Conservation (phyloP, 1,284 basidiomycete species). For the Rhodotorula sp. region DNA sequence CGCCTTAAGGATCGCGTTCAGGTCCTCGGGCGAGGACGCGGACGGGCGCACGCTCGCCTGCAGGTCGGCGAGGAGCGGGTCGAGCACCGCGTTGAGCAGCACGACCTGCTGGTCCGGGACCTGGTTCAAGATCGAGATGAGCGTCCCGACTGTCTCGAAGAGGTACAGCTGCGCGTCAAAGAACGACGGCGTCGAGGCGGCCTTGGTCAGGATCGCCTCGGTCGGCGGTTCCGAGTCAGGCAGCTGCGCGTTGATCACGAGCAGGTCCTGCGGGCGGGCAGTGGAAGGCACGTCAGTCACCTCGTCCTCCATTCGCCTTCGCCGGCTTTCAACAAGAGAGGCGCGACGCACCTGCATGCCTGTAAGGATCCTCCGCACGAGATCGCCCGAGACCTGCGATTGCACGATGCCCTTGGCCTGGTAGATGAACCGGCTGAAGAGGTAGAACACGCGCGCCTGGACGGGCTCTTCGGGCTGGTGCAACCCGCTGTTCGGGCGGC, state of each 20-base stretch:
- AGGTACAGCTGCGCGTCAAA: slow-evolving; percentile 95
- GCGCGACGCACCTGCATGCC: slow-evolving; percentile 60
- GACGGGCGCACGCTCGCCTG: slow-evolving; percentile 55
- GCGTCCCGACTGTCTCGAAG: slow-evolving; percentile 86
- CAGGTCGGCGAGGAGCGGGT: slow-evolving; percentile 61
- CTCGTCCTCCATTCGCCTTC: too few species aligned
- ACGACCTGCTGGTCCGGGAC: slow-evolving; percentile 68
- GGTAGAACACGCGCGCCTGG: slow-evolving; percentile 82
- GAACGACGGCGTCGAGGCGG: slow-evolving; percentile 67
- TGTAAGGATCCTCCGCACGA: slow-evolving; percentile 71
- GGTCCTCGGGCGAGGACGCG: slow-evolving; percentile 63
- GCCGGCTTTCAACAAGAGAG: background rate
- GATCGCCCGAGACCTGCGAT: slow-evolving; percentile 57
- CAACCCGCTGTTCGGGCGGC: slow-evolving; percentile 68
- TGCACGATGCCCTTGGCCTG: slow-evolving; percentile 77
- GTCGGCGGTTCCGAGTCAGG: slow-evolving; percentile 57
- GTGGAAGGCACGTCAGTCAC: background rate
- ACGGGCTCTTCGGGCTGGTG: slow-evolving; percentile 74
- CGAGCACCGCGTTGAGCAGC: slow-evolving; percentile 60
- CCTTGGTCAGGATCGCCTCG: slow-evolving; percentile 69
- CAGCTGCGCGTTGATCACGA: slow-evolving; percentile 56
- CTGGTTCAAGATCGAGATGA: slow-evolving; percentile 73
- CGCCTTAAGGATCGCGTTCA: slow-evolving; percentile 78
- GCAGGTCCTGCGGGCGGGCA: slow-evolving; percentile 53
- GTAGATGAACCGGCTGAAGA: slow-evolving; percentile 90